Evolutionary conservation across 225 moss, liverwort and hornwort genomes (phyloP), one percentile per base, ranked within the genome.

Genomic region (Marchantia paleacea): DNA sequence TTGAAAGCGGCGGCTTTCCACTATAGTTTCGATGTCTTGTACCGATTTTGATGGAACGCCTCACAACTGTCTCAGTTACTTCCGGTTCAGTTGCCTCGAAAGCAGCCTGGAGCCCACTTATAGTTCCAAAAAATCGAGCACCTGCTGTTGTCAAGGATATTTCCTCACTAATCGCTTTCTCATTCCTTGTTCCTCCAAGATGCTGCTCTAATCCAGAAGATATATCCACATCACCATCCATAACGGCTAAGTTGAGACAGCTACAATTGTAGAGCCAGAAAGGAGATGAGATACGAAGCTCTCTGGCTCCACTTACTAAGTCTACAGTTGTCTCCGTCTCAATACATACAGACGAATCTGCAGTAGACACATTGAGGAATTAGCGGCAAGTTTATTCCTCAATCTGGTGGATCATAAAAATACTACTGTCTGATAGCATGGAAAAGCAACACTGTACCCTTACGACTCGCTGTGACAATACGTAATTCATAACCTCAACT

Each of bases 241-340:
- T 91, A 10, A 97, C 89, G 75, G 90, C 92, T 75, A 97, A 80
- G 74, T 90, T 84, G 55, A 93, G 81, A 80, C 80, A 79, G 80
- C 88, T 94, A 80, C 96, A 97, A 80, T 97, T 97, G 84, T 88
- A 97, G 66, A 97, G 84, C 93, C 96, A 97, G 80, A 97, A 97
- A 62, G 96, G 94, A 83, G 89, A 93, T 82, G 91, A 92, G 7
- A 97, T 87, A 76, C 92, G 87, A 57, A 97, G 81, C 82, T 97
- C 96, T 69, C 96, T 89, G 79, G 91, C 92, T 71, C 96, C 93
- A 75, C 86, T 93, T 50, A 84, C 79, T 83, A 84, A 85, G 69
- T 97, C 91, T 55, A 88, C 83, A 12, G 78, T 78, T 66, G 86
- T 88, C 82, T 91, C 92, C 83, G 92, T 77, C 62, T 97, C 92